A percentile compares a stretch with the other conserved stretches of the same genome.
These are phyloP conservation scores for Citrus glauca DNA, from an alignment of 345 rosid genomes.

Conservation along the genomic window DNA sequence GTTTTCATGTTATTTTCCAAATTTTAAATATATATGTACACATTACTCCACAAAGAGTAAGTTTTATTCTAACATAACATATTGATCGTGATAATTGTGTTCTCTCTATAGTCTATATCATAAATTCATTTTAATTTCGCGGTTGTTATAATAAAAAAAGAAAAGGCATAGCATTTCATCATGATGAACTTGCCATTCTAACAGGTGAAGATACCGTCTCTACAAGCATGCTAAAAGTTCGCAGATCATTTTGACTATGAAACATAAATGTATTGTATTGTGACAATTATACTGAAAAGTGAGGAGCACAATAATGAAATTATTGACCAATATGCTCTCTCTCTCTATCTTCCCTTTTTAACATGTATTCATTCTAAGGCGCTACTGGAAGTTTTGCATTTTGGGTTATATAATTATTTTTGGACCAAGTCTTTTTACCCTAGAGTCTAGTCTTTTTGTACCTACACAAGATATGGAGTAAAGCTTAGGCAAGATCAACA, in stretches of 20 bases:
- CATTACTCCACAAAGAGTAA: background rate
- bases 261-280: background rate
- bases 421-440: constrained; percentile 14
- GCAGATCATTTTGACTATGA: background rate
- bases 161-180: too few relatives aligned
- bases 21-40: background rate
- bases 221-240: background rate
- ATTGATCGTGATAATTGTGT: background rate
- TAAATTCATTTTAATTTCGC: too few relatives aligned
- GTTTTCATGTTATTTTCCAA: background rate
- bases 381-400: background rate
- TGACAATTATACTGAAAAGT: background rate
- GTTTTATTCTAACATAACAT: background rate
- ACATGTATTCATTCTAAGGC: background rate
- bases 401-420: constrained; percentile 1
- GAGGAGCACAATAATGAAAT: background rate
- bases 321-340: background rate
- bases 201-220: background rate
- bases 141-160: too few relatives aligned
- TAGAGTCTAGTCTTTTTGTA: constrained; percentile 2
- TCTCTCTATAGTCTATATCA: background rate
- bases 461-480: constrained; percentile 42
- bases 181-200: background rate
- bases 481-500: constrained; percentile 33
- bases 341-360: background rate